Evolutionary conservation across 2,329 filamentous ascomycete species (phyloP).

Genomic region (Fusarium sp.): DNA sequence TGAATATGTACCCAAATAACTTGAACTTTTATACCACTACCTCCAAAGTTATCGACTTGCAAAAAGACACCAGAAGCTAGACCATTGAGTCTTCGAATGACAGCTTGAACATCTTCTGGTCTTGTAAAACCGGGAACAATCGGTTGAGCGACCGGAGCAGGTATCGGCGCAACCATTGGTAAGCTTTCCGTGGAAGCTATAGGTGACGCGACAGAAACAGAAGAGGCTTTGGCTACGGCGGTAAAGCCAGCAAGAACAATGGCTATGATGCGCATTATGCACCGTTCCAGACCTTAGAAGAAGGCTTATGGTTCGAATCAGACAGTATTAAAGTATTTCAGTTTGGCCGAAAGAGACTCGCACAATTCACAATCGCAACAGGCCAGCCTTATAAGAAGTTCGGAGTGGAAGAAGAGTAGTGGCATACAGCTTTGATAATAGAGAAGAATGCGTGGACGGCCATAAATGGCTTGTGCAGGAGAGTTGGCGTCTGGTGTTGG

Average conservation of each 20-base stretch:
- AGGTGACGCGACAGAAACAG: not conserved
- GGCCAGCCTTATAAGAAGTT: not conserved
- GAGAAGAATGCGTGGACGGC: not conserved
- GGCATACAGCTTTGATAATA: too few species aligned
- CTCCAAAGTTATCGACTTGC: constrained; percentile 8
- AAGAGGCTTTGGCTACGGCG: constrained; percentile 4
- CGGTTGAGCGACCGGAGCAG: not conserved
- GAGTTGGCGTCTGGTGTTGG: not conserved
- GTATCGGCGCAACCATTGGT: not conserved
- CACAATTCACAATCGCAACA: not conserved
- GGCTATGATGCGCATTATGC: constrained; percentile 11
- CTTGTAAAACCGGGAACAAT: not conserved
- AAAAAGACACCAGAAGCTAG: constrained; percentile 11
- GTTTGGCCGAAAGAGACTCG: not conserved
- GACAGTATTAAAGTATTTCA: not conserved
- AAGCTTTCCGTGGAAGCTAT: not conserved
- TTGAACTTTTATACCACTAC: constrained; percentile 13
- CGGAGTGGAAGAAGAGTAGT: too few species aligned
- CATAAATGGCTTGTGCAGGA: not conserved
- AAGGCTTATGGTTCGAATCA: not conserved
- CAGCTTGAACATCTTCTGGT: constrained; percentile 6
- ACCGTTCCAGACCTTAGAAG: not conserved
- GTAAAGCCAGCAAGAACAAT: constrained; percentile 11
- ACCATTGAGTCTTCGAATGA: constrained; percentile 1
- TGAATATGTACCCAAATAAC: constrained; percentile 7